These are phyloP conservation scores for Solanum gandarillasii DNA, from an alignment of 257 asterid species.

Conservation along the genomic window DNA sequence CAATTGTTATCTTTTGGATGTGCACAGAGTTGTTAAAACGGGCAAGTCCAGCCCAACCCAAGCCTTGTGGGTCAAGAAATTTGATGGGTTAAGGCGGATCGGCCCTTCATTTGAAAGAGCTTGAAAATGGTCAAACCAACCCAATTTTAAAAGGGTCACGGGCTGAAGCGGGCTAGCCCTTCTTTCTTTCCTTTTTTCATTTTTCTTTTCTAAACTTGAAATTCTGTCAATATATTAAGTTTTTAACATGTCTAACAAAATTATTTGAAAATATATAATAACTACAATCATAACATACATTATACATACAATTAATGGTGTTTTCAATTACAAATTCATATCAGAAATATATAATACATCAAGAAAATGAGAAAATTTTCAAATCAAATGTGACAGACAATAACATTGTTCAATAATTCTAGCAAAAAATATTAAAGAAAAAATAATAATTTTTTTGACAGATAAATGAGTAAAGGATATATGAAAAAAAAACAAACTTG, in stretches of 20 bases:
- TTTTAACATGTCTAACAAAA: not conserved
- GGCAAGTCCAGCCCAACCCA: rapidly evolving
- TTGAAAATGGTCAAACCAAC: not conserved
- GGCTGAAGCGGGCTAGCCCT: not conserved
- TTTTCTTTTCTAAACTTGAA: no score
- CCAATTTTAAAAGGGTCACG: rapidly evolving
- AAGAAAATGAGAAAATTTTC: not conserved
- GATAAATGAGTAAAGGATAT: no score
- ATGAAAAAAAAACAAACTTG: no score
- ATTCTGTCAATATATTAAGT: not conserved
- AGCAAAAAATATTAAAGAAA: not conserved
- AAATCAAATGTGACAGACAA: not conserved
- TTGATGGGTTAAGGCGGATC: no score
- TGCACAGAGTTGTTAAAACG: no score
- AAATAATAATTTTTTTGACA: no score
- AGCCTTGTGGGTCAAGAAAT: no score
- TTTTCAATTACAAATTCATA: not conserved
- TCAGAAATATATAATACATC: not conserved
- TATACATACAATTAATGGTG: not conserved
- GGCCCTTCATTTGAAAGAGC: no score
- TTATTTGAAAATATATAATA: no score
- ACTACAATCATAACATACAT: not conserved
- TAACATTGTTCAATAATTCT: no score
- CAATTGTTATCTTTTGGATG: no score
- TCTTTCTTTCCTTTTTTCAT: not conserved